A percentile compares a stretch with the other conserved stretches of the same genome.
These are phyloP conservation scores for Solanum sitiens DNA, from an alignment of 257 asterid genomes.

Conservation along the genomic window DNA sequence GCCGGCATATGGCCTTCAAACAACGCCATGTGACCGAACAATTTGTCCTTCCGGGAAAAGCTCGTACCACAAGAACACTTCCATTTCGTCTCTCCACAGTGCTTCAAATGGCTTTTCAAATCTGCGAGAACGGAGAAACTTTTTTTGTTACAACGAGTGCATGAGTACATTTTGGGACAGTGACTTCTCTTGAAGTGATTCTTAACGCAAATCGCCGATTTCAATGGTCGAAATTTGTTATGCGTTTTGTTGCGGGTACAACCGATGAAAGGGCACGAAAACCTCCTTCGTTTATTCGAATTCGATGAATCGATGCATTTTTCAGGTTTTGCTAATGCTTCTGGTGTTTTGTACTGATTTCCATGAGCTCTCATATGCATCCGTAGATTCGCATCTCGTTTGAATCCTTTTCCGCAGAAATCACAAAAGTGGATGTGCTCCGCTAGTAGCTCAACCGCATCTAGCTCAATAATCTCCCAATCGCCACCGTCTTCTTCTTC, in stretches of 20 bases:
- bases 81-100: slow-evolving; percentile 85
- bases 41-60: slow-evolving; percentile 82
- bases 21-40: slow-evolving; percentile 79
- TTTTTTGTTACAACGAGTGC: slow-evolving; percentile 65
- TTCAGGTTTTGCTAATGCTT: slow-evolving; percentile 68
- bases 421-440: slow-evolving; percentile 88
- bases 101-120: slow-evolving; percentile 84
- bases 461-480: slow-evolving; percentile 59
- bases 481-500: slow-evolving; percentile 13
- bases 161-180: slow-evolving; percentile 78
- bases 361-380: slow-evolving; percentile 99
- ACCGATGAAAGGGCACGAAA: slow-evolving; percentile 78
- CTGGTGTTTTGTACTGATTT: slow-evolving; percentile 64
- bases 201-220: slow-evolving; percentile 66
- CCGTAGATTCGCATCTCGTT: slow-evolving; percentile 86
- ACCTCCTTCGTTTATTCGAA: slow-evolving; percentile 25
- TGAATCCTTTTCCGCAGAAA: slow-evolving; percentile 90
- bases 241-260: slow-evolving; percentile 71
- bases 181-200: slow-evolving; percentile 95
- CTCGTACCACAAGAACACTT: slow-evolving; percentile 79
- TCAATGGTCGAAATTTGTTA: slow-evolving; percentile 62
- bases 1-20: slow-evolving; percentile 97
- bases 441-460: slow-evolving; percentile 69
- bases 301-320: slow-evolving; percentile 3
- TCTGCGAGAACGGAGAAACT: slow-evolving; percentile 81